A percentile compares a stretch with the other conserved stretches of the same genome.
These are phyloP conservation scores for Argentina anserina DNA, from an alignment of 306 rosid genomes.

Conservation along the genomic window DNA sequence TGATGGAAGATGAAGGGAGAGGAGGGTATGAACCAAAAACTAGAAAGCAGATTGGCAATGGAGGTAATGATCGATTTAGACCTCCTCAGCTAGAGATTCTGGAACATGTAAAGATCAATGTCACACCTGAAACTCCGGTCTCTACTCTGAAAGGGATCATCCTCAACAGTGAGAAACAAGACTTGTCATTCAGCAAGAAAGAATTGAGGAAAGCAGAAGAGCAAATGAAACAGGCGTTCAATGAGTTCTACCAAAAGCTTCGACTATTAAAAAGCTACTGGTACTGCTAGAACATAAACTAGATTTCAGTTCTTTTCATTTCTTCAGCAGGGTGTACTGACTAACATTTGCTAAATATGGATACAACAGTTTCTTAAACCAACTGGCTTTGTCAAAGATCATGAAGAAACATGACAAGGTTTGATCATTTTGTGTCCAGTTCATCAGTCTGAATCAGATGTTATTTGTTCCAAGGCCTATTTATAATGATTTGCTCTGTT, in stretches of 20 bases:
- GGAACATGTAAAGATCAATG: slow-evolving; percentile 54
- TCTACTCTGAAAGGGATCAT: slow-evolving; percentile 57
- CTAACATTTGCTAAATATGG: slow-evolving; percentile 10
- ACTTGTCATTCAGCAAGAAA: slow-evolving; percentile 45
- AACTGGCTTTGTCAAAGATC: slow-evolving; percentile 70
- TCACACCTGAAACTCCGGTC: slow-evolving; percentile 50
- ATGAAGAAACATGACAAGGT: slow-evolving; percentile 93
- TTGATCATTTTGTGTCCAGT: slow-evolving; percentile 6
- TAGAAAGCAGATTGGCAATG: neutral
- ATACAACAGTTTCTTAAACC: slow-evolving; percentile 59
- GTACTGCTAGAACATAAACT: slow-evolving; percentile 25
- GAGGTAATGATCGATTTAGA: slow-evolving; percentile 19
- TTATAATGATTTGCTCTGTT: neutral
- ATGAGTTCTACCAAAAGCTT: slow-evolving; percentile 62
- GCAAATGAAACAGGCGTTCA: slow-evolving; percentile 48
- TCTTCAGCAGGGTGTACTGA: neutral
- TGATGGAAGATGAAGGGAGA: slow-evolving; percentile 31
- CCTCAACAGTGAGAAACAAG: slow-evolving; percentile 28
- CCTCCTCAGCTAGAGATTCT: slow-evolving; percentile 52
- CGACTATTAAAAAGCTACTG: slow-evolving; percentile 59
- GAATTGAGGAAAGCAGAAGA: slow-evolving; percentile 59
- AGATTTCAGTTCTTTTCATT: neutral
- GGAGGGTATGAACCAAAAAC: slow-evolving; percentile 20
- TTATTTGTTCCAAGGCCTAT: neutral
- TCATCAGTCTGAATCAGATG: slow-evolving; percentile 6